Conservation (phyloP, 208 protist species). For the Willaertia magna region DNA sequence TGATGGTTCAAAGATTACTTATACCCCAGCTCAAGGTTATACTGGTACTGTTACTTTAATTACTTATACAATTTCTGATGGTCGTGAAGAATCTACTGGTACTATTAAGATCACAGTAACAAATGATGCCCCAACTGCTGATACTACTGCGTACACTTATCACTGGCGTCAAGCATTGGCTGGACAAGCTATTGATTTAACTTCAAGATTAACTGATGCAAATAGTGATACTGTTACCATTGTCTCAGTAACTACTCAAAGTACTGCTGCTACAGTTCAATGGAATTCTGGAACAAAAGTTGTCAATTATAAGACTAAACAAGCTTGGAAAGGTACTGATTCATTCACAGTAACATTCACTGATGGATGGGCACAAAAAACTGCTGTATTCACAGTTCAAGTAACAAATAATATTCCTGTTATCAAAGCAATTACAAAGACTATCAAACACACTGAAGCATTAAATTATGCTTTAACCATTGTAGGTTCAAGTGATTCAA, state of each 20-base stretch:
- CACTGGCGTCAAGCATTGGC: background rate
- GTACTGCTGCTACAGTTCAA: background rate
- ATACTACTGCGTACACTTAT: background rate
- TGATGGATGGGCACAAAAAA: background rate
- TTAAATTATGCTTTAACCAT: background rate
- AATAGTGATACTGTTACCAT: background rate
- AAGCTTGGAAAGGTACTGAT: background rate
- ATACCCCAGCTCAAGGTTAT: background rate
- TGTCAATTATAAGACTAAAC: background rate
- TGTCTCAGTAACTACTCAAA: background rate
- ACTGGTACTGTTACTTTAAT: background rate
- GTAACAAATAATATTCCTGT: background rate
- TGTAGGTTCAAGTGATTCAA: background rate
- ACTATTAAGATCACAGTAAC: background rate
- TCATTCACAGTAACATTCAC: background rate
- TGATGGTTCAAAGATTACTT: background rate
- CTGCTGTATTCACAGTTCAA: background rate
- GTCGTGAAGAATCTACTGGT: background rate
- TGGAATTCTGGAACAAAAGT: background rate
- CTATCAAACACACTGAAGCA: background rate
- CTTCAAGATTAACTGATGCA: background rate
- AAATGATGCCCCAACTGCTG: background rate
- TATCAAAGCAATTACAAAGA: background rate
- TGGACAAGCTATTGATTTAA: background rate
- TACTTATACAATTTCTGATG: background rate